These are phyloP conservation scores for Gossypium laxum DNA, from an alignment of 441 rosid genomes.

Conservation along the genomic window DNA sequence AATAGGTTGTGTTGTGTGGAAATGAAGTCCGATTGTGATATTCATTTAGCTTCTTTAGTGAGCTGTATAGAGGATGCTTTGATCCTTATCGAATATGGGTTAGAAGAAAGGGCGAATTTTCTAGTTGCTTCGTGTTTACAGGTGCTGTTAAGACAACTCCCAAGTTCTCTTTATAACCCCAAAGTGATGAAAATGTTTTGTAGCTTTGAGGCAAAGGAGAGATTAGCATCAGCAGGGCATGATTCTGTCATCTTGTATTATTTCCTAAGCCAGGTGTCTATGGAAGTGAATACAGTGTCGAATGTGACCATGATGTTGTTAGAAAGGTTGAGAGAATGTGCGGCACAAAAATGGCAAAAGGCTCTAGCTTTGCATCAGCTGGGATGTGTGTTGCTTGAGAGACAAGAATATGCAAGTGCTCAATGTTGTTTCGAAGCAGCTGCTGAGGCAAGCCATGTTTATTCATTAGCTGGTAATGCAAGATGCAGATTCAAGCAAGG, in stretches of 20 bases:
- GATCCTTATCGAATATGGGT: constrained; percentile 44
- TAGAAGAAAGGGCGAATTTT: constrained; percentile 44
- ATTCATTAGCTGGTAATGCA: constrained; percentile 51
- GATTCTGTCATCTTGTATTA: constrained; percentile 47
- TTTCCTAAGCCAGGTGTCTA: constrained; percentile 52
- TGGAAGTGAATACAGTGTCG: constrained; percentile 38
- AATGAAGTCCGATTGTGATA: constrained; percentile 48
- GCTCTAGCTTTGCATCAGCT: constrained; percentile 48
- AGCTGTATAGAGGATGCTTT: constrained; percentile 36
- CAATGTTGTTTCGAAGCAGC: constrained; percentile 45
- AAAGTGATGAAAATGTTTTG: constrained; percentile 47
- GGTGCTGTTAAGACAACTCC: constrained; percentile 47
- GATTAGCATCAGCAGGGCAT: constrained; percentile 39
- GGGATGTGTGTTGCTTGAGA: constrained; percentile 49
- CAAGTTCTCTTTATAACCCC: constrained; percentile 33
- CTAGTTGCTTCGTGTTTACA: constrained; percentile 57
- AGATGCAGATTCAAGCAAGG: constrained; percentile 54
- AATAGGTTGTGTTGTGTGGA: constrained; percentile 61
- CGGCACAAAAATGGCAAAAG: constrained; percentile 45
- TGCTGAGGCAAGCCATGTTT: constrained; percentile 47
- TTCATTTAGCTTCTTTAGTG: constrained; percentile 44
- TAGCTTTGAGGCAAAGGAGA: constrained; percentile 35
- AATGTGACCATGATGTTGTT: constrained; percentile 34
- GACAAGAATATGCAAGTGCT: constrained; percentile 41
- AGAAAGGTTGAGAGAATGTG: constrained; percentile 47